These are phyloP conservation scores for Calonectria pseudoturangicola DNA, from an alignment of 2,329 filamentous ascomycete genomes.

Conservation along the genomic window DNA sequence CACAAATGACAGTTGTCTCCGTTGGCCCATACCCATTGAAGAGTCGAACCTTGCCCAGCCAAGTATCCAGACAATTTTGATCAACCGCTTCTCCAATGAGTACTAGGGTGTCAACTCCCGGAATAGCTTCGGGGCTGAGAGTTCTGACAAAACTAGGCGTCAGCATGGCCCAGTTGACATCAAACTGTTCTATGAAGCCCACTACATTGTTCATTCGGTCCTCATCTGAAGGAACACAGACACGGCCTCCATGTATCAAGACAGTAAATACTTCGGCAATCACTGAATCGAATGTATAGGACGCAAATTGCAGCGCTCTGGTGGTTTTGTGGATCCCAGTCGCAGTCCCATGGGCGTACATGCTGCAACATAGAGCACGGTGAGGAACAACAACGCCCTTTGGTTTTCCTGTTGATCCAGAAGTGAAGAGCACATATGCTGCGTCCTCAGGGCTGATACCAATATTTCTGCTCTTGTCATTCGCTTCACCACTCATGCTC, in stretches of 20 bases:
- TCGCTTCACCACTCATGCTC: no score
- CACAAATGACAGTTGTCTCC: constrained; percentile 33
- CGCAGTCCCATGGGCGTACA: background rate
- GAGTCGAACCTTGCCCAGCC: constrained; percentile 31
- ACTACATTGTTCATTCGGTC: constrained; percentile 28
- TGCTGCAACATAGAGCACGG: background rate
- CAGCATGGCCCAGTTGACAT: constrained; percentile 17
- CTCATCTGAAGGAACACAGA: constrained; percentile 61
- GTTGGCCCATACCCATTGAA: constrained; percentile 40
- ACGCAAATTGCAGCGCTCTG: constrained; percentile 48
- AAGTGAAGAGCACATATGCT: constrained; percentile 70
- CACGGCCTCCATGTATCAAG: constrained; percentile 60
- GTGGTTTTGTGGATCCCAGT: constrained; percentile 7
- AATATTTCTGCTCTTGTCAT: background rate
- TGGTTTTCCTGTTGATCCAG: constrained; percentile 72
- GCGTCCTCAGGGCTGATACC: background rate
- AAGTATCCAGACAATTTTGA: constrained; percentile 27
- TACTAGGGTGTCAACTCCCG: constrained; percentile 15
- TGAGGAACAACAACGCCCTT: constrained; percentile 67
- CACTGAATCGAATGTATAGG: constrained; percentile 63
- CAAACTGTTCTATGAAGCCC: background rate
- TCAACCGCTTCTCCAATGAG: constrained; percentile 37
- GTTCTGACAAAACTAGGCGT: constrained; percentile 20
- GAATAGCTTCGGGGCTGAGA: background rate
- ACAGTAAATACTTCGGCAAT: constrained; percentile 62